Evolutionary conservation across 2,329 filamentous ascomycete genomes (phyloP), one percentile per base, ranked within the genome.

Genomic region (Biscogniauxia sp.): DNA sequence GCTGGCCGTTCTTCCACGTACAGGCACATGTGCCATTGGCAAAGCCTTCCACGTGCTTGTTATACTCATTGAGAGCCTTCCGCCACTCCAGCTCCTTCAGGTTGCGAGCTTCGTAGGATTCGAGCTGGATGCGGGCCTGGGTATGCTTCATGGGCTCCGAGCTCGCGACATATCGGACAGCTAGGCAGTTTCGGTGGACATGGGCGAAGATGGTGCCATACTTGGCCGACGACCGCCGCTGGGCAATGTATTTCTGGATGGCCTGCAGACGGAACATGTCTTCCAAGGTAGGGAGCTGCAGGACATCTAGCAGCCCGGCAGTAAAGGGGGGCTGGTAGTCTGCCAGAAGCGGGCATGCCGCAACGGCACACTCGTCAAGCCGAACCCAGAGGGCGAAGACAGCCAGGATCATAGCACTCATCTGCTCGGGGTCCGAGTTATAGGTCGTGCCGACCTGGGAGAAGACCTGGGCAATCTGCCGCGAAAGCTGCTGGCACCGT

Each of bases 331-430:
- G 83, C 13, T 82, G 75, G 56, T 82, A 87, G 0, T 83, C 72
- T 0, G 54, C 28, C 0, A 91, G 71, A 0, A 88, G 69, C 0
- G 81, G 80, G 53, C 77, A 84, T 0, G 63, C 61, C 0, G 52
- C 11, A 0, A 77, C 71, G 0, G 82, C 80, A n/a, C 68, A 71
- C 11, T 74, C 66, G 62, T 91, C 88, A 69, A 89, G 78, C 1
- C 70, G 66, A 2, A 82, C 69, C 87, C 87, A 91, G 0, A 87
- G 64, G 55, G 85, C 81, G 68, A 89, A 79, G 0, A 85, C 51
- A 7, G 74, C 78, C 1, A 90, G 75, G 0, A 89, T 70, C 65
- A 83, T 78, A 0, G 72, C 60, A 26, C 85, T 86, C 64, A 78
- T 80, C 23, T 82, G 77, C 54, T 83, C 81, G 0, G 80, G 75